These are phyloP conservation scores for Podochytrium sp. DNA, from an alignment of 192 early-diverging fungal genomes.

Conservation along the genomic window DNA sequence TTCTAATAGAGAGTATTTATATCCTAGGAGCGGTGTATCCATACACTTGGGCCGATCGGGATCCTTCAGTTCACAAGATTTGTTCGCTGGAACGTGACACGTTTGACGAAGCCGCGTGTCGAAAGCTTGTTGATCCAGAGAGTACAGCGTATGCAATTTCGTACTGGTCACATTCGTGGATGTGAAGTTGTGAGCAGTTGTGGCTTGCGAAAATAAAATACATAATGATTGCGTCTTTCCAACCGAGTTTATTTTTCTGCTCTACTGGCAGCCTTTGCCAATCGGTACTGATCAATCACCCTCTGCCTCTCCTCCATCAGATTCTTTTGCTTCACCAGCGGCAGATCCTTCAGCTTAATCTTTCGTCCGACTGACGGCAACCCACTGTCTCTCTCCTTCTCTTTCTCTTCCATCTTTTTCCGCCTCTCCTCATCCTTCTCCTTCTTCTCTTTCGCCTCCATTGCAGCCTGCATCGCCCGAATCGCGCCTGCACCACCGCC, in stretches of 20 bases:
- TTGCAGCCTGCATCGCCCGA: constrained; percentile 5
- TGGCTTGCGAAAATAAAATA: too few relatives aligned
- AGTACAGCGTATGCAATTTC: neutral
- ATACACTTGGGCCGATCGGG: neutral
- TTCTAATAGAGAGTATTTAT: neutral
- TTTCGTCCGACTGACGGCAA: constrained; percentile 48
- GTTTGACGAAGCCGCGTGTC: constrained; percentile 3
- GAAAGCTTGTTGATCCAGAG: constrained; percentile 2
- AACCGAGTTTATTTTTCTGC: too few relatives aligned
- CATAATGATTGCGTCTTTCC: too few relatives aligned
- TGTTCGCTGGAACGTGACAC: neutral
- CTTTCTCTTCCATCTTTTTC: constrained; percentile 28
- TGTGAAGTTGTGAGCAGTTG: too few relatives aligned
- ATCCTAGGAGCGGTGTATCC: neutral
- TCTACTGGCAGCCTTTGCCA: neutral
- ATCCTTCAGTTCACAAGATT: neutral
- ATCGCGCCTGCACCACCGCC: constrained; percentile 28
- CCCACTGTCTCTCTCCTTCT: constrained; percentile 26
- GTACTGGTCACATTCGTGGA: constrained; percentile 12
- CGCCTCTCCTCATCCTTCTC: constrained; percentile 46
- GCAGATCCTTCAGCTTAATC: constrained; percentile 22
- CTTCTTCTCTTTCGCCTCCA: constrained; percentile 40
- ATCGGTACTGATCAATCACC: constrained; percentile 21
- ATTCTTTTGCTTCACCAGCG: constrained; percentile 25
- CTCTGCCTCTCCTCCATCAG: constrained; percentile 13